Evolutionary conservation across 202 grass and related monocot species (phyloP).

Genomic region (Dendrocalamus latiflorus): DNA sequence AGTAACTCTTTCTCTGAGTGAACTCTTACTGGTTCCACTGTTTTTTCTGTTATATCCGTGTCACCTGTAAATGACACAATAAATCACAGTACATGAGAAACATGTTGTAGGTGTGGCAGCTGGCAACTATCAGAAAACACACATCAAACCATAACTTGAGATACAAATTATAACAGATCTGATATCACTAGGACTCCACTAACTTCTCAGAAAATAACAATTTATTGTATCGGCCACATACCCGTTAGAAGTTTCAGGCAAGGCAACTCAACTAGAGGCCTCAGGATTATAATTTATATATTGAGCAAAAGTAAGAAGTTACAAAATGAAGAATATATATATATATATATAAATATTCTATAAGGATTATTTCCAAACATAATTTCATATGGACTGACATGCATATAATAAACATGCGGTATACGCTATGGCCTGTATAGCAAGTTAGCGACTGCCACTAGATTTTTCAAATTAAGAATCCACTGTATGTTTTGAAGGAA

Average conservation of each 20-base stretch:
- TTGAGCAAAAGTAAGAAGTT: not conserved
- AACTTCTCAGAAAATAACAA: not conserved
- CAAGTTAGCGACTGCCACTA: not conserved
- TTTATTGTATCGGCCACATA: not conserved
- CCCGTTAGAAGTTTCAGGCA: slow-evolving; percentile 3
- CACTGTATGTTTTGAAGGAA: not conserved
- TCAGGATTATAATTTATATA: not conserved
- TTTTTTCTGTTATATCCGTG: slow-evolving; percentile 69
- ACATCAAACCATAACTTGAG: not conserved
- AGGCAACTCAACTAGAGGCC: not conserved
- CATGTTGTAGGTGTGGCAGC: slow-evolving; percentile 16
- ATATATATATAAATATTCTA: not conserved
- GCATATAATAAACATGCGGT: not conserved
- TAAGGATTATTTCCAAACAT: not conserved
- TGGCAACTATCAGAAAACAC: slow-evolving; percentile 1
- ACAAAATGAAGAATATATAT: not conserved
- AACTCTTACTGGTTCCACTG: slow-evolving; percentile 79
- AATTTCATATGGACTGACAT: not conserved
- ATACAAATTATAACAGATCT: not conserved
- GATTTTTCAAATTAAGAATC: not conserved
- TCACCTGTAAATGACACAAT: slow-evolving; percentile 58
- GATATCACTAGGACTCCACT: not conserved
- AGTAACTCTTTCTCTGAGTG: slow-evolving; percentile 97
- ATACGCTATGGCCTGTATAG: not conserved
- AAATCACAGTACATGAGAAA: slow-evolving; percentile 20